A percentile compares a stretch with the other conserved stretches of the same genome.
phyloP scores from a whole-genome alignment of 331 rosid species.

The Telfairia occidentalis region DNA sequence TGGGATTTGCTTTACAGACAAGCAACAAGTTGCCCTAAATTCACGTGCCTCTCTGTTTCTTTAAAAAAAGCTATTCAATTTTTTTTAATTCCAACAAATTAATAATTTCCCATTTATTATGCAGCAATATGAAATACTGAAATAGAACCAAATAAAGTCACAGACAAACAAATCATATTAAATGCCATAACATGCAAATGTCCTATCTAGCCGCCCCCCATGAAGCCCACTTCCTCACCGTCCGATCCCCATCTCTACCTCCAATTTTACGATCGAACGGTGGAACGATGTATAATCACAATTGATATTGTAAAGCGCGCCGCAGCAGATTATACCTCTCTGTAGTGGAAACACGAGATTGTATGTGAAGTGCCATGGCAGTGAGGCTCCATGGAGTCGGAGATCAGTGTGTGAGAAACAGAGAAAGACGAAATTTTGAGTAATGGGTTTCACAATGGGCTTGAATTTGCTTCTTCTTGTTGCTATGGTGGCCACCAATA shows the following conservation, averaged over 20 bases:
- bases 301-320: background rate
- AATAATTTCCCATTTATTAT: background rate
- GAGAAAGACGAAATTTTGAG: background rate
- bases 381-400: background rate
- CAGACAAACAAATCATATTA: background rate
- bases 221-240: background rate
- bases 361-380: background rate
- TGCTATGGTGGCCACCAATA: conserved; percentile 97
- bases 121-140: background rate
- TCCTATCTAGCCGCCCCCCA: background rate
- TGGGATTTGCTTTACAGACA: background rate
- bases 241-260: background rate
- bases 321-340: background rate
- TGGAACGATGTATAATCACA: too few species aligned
- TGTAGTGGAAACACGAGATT: background rate
- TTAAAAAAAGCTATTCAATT: background rate
- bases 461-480: conserved; percentile 63
- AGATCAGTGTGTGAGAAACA: background rate
- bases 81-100: background rate
- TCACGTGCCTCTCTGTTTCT: conserved; percentile 4
- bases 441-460: conserved; percentile 79
- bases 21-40: conserved; percentile 5
- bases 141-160: background rate
- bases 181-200: background rate
- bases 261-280: background rate